Evolutionary conservation across 2,329 filamentous ascomycete genomes (phyloP).

Genomic region (Colletotrichum abscissum): DNA sequence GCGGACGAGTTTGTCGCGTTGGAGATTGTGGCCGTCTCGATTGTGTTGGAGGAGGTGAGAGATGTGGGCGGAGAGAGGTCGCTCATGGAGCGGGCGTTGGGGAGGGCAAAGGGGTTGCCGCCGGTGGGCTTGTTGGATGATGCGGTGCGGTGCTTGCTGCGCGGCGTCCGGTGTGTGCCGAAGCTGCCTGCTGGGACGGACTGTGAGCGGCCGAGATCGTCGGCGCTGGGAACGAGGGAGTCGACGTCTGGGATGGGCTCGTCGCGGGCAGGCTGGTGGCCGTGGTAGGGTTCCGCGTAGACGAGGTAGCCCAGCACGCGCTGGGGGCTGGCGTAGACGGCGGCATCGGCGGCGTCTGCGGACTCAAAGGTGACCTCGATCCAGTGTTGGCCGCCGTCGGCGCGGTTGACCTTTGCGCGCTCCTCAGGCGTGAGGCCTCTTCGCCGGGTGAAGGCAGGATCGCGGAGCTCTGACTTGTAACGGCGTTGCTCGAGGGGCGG

Average conservation of each 20-base stretch:
- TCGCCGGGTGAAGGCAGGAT: conserved; percentile 76
- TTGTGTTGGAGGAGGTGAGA: conserved; percentile 64
- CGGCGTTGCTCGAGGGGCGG: conserved; percentile 77
- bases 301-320: conserved; percentile 77
- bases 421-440: conserved; percentile 76
- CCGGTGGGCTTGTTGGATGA: conserved; percentile 40
- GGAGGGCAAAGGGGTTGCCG: conserved; percentile 50
- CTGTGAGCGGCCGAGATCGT: conserved; percentile 46
- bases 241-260: conserved; percentile 68
- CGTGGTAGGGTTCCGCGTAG: conserved; percentile 76
- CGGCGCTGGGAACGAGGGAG: conserved; percentile 47
- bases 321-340: conserved; percentile 77
- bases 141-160: conserved; percentile 38
- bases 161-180: conserved; percentile 37
- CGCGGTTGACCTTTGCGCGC: conserved; percentile 81
- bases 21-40: conserved; percentile 66
- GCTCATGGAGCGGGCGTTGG: conserved; percentile 46
- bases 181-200: conserved; percentile 47
- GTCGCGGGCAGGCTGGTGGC: conserved; percentile 72
- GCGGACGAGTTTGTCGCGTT: conserved; percentile 52
- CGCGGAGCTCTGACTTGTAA: conserved; percentile 80
- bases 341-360: conserved; percentile 75
- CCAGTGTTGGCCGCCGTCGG: conserved; percentile 90
- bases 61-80: conserved; percentile 57
- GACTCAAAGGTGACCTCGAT: conserved; percentile 88